These are phyloP conservation scores for Paspalum vaginatum DNA, from an alignment of 176 grass and related monocot species.

Conservation along the genomic window DNA sequence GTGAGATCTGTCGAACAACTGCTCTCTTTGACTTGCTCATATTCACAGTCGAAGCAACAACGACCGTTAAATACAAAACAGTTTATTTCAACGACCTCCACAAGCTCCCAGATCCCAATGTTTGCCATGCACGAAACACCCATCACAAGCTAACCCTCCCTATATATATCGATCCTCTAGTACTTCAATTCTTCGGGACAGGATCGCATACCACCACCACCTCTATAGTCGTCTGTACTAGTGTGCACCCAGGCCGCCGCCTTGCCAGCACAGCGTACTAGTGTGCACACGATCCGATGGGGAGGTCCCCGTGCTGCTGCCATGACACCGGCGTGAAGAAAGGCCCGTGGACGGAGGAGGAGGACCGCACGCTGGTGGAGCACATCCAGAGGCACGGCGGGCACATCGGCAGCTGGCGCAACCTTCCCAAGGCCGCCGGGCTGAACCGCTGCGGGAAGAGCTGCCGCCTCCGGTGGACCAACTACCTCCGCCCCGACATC, in stretches of 20 bases:
- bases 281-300: too few relatives aligned
- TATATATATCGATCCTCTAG: slow-evolving; percentile 35
- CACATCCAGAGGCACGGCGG: slow-evolving; percentile 56
- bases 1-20: slow-evolving; percentile 21
- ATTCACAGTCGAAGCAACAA: slow-evolving; percentile 9
- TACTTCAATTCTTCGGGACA: not conserved
- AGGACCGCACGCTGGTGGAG: slow-evolving; percentile 57
- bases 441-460: slow-evolving; percentile 90
- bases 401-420: slow-evolving; percentile 55
- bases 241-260: not conserved
- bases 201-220: not conserved
- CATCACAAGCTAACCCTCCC: not conserved
- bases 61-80: not conserved
- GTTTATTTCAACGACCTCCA: not conserved
- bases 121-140: not conserved
- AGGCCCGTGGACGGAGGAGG: slow-evolving; percentile 73
- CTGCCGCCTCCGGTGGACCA: slow-evolving; percentile 90
- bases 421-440: slow-evolving; percentile 56
- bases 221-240: too few relatives aligned
- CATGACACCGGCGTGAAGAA: slow-evolving; percentile 59
- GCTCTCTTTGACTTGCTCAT: slow-evolving; percentile 42
- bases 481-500: slow-evolving; percentile 91
- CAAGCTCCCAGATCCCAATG: not conserved
- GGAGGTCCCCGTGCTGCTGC: slow-evolving; percentile 70
- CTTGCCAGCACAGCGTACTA: too few relatives aligned